Conservation (phyloP, 148 eudicot genomes). For the Chenopodium formosanum region DNA sequence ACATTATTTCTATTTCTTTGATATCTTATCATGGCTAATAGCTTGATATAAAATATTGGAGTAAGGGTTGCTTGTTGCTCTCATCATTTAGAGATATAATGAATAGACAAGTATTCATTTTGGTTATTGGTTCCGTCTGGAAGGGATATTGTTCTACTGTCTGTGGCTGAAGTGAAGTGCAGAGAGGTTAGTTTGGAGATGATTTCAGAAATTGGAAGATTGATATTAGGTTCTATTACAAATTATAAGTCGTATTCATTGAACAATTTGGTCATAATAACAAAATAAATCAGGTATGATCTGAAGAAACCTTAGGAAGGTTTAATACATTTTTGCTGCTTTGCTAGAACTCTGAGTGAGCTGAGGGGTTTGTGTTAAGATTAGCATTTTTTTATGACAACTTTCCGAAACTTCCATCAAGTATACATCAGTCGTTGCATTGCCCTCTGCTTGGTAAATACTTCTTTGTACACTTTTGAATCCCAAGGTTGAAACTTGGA, state of each 20-base stretch:
- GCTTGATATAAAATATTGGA: constrained; percentile 1
- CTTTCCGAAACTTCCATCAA: not conserved
- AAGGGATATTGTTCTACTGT: not conserved
- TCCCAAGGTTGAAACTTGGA: not conserved
- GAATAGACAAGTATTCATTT: not conserved
- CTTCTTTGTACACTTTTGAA: not conserved
- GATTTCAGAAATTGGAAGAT: not conserved
- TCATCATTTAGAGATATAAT: not conserved
- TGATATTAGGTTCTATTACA: not conserved
- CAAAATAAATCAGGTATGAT: not conserved
- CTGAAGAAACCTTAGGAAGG: not conserved
- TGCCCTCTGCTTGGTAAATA: not conserved
- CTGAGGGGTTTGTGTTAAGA: not conserved
- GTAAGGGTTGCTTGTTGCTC: not conserved
- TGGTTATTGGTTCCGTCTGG: not conserved
- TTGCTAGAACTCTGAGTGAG: not conserved
- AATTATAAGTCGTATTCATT: not conserved
- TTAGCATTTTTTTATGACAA: not conserved
- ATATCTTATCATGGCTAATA: not conserved
- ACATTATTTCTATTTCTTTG: not conserved
- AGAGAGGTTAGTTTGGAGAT: not conserved
- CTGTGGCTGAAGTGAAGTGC: not conserved
- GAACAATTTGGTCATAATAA: not conserved
- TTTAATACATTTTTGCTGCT: not conserved
- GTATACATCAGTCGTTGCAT: constrained; percentile 5